Evolutionary conservation across 768 basidiomycete species (phyloP), one percentile per base, ranked within the genome.

Genomic region (Lactarius indigo): DNA sequence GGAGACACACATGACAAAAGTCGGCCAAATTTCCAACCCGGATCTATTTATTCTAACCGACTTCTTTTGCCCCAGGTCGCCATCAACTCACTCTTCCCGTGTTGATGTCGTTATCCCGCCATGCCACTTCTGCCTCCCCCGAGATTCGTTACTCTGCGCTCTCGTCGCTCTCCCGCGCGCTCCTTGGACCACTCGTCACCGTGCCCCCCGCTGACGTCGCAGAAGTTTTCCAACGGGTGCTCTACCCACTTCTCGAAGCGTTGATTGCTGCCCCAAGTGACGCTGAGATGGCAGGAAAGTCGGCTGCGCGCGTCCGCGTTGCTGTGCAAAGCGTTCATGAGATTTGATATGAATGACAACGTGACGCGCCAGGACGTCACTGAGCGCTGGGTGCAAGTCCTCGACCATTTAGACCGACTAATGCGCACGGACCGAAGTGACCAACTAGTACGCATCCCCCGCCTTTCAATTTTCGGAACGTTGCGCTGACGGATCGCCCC

Each of bases 311-410:
- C 91, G 5, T 90, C 89, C 33, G 92, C 90, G n/a, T 78, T 98
- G 64, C 80, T 97, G 39, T 97, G 95, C 83, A 97, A 97, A 79
- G 86, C 88, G 13, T 98, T 99, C 79, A 90, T 98, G 84, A 94
- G 96, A 72, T 91, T 94, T 65, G 90, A 94, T 69, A 81, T 94
- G 50, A 84, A 89, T 15, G 88, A 93, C 63, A 84, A 58, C 23
- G 50, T 79, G 56, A 81, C 83, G 68, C 79, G 77, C 13, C 79
- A 83, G 18, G 87, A 92, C 74, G 85, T 92, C 58, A 80, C 86
- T 41, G 80, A 90, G 33, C 74, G 96, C 52, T 98, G 96, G 91
- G 88, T 95, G 69, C 87, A 89, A 71, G 89, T 98, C 17, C 78
- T 99, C 64, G 96, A 96, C 73, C 80, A 92, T 63, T 81, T 97